A percentile compares a stretch with the other conserved stretches of the same genome.
These are phyloP conservation scores for Exophiala dermatitidis DNA, from an alignment of 2,329 filamentous ascomycete genomes.

Conservation along the genomic window DNA sequence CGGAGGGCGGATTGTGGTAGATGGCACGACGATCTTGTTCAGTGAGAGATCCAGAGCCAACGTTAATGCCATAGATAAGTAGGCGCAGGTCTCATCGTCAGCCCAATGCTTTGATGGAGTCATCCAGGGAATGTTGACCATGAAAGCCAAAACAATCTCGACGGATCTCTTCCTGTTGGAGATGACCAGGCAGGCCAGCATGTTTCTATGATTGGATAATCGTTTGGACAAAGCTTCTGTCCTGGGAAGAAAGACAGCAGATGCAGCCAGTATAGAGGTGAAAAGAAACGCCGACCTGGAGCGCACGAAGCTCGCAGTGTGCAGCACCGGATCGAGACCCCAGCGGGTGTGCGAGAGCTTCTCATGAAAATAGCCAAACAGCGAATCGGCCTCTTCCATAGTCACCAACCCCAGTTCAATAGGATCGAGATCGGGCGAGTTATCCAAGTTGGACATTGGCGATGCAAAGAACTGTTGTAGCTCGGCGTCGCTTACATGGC, in stretches of 20 bases:
- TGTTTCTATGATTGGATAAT: constrained; percentile 57
- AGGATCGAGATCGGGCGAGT: constrained; percentile 59
- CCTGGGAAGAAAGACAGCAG: constrained; percentile 59
- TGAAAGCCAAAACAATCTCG: constrained; percentile 66
- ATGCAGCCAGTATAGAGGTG: constrained; percentile 62
- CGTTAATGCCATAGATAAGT: constrained; percentile 61
- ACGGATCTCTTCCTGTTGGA: constrained; percentile 58
- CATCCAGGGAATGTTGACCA: constrained; percentile 73
- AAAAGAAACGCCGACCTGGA: constrained; percentile 63
- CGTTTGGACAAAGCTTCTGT: constrained; percentile 58
- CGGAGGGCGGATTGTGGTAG: constrained; percentile 41
- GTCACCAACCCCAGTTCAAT: constrained; percentile 64
- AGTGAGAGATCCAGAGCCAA: constrained; percentile 63
- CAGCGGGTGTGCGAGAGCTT: constrained; percentile 66
- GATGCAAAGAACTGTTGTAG: constrained; percentile 62
- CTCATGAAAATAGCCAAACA: constrained; percentile 59
- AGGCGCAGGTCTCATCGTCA: constrained; percentile 66
- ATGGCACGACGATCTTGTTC: constrained; percentile 60
- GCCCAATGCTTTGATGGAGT: constrained; percentile 59
- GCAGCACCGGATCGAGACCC: constrained; percentile 62
- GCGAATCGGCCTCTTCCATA: constrained; percentile 54
- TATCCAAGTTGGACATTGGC: constrained; percentile 55
- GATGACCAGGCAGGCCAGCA: constrained; percentile 56
- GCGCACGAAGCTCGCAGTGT: constrained; percentile 59
- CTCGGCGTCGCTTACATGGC: constrained; percentile 39